phyloP scores from a whole-genome alignment of 2,329 filamentous ascomycete species.

The Fusarium fracticaudum region DNA sequence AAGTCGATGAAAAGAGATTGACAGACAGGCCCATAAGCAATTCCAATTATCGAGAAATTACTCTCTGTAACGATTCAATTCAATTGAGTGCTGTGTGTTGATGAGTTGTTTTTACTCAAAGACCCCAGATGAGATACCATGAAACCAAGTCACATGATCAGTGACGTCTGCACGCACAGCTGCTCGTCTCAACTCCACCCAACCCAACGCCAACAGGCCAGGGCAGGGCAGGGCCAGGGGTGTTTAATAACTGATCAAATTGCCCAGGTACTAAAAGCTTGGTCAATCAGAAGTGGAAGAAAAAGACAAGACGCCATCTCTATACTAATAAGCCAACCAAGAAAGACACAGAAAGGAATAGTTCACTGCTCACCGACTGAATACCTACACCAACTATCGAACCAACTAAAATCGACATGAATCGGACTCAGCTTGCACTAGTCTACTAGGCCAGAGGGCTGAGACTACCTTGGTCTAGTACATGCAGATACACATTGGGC shows the following conservation, averaged over 20 bases:
- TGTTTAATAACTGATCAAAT: not conserved
- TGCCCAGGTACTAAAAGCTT: not conserved
- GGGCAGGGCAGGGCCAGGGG: constrained; percentile 17
- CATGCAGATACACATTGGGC: constrained; percentile 1
- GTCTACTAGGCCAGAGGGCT: not conserved
- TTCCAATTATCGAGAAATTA: not conserved
- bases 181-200: constrained; percentile 32
- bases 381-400: not conserved
- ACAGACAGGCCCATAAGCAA: too few relatives aligned
- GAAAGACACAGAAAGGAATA: not conserved
- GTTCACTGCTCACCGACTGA: constrained; percentile 10
- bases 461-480: not conserved
- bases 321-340: not conserved
- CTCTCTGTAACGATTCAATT: not conserved
- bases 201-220: constrained; percentile 16
- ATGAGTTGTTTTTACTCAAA: not conserved
- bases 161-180: constrained; percentile 34
- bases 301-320: not conserved
- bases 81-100: not conserved
- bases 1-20: not conserved
- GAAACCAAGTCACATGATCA: constrained; percentile 37
- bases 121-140: not conserved
- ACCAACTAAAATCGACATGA: not conserved
- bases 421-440: constrained; percentile 1
- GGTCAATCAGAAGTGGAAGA: not conserved